Evolutionary conservation across 805 yeast genomes (phyloP).

Genomic region (Teunomyces atbi): DNA sequence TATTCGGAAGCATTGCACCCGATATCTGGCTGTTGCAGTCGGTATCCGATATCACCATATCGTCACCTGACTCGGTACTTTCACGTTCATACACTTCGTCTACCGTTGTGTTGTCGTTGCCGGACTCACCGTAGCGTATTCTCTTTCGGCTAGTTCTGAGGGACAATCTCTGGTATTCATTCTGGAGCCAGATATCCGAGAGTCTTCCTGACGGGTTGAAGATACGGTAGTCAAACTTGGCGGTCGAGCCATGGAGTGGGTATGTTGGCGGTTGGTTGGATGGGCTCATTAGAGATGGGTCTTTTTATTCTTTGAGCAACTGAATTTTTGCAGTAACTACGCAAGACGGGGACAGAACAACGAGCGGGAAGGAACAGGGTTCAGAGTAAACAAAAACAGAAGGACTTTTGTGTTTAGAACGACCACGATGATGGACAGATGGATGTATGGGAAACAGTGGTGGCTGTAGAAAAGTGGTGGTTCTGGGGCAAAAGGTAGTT

Average conservation of each 20-base stretch:
- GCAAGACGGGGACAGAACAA: no score
- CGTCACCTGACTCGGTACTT: conserved; percentile 28
- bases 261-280: conserved; percentile 28
- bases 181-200: conserved; percentile 31
- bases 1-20: conserved; percentile 11
- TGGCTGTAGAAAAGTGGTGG: no score
- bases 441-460: no score
- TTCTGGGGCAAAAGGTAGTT: no score
- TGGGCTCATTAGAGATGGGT: neutral
- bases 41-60: conserved; percentile 34
- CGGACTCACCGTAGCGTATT: conserved; percentile 10
- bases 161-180: conserved; percentile 26
- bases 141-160: conserved; percentile 19
- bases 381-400: no score
- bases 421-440: no score
- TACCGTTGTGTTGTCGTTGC: conserved; percentile 13
- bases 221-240: conserved; percentile 32
- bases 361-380: no score
- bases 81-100: conserved; percentile 13
- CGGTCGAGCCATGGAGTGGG: conserved; percentile 30
- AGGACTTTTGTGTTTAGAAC: no score
- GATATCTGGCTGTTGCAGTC: conserved; percentile 26
- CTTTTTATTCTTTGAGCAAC: no score
- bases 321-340: no score
- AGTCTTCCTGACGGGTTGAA: conserved; percentile 31